Evolutionary conservation across 2,329 filamentous ascomycete species (phyloP), one percentile per base, ranked within the genome.

Genomic region (Aspergillus sp.): DNA sequence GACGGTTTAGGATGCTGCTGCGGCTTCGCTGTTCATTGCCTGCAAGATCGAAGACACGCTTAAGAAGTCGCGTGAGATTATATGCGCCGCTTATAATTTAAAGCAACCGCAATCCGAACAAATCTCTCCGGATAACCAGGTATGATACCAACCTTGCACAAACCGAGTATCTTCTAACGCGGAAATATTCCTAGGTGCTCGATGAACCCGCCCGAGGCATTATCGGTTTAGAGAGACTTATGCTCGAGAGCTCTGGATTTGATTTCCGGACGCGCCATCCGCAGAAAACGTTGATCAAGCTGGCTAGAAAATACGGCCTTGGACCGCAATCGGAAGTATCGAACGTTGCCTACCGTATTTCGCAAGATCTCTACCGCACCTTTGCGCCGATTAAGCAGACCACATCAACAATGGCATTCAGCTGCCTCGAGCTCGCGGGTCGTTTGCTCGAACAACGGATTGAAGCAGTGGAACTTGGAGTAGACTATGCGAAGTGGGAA

Each of bases 31-130:
- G 8, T 93, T 98, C 69, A 90, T 93, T 3, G 93, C 93, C 2
- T 98, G 93, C 81, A 99, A 99, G 78, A 92, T 96, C 46, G 95
- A 99, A 75, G 95, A 99, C 74, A 99, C 95, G 0, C 84, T 97
- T 64, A 99, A 99, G 78, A 98, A 98, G 79, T 96, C 91, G 3
- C 87, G 86, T 57, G 95, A 99, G 62, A 96, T 99, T 60, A 81
- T 98, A 15, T 96, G 91, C 58, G 92, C 93, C 1, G 89, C 91
- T 23, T 91, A 93, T 76, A 97, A 96, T 70, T 79, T 96, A 39
- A 95, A 92, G 76, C 84, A 81, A 76, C 70, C 84, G 68, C 64
- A 88, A 76, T 73, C 90, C 74, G 82, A 91, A 75, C 75, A 89
- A 73, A 72, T 88, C 39, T 89, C 89, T 17, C 85, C 90, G 3